Conservation (phyloP, 345 rosid genomes). For the Citropsis articulata region DNA sequence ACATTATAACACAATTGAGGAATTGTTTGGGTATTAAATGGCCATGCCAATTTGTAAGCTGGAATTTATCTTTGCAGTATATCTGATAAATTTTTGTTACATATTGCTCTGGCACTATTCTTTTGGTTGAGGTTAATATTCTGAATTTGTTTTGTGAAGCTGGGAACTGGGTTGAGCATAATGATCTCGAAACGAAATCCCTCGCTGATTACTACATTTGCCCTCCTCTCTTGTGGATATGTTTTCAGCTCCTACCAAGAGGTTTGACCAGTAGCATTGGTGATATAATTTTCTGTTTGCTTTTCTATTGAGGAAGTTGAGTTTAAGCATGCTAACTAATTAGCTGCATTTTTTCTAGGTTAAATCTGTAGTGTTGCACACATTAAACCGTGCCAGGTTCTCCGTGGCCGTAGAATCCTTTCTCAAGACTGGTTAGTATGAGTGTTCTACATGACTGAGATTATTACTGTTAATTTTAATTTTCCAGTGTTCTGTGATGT, state of each 20-base stretch:
- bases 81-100: too few relatives aligned
- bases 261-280: conserved; percentile 38
- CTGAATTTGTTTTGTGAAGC: conserved; percentile 40
- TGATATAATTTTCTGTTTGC: neutral
- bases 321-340: neutral
- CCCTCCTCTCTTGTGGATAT: conserved; percentile 91
- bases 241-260: conserved; percentile 92
- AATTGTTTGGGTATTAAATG: neutral
- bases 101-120: neutral
- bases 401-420: conserved; percentile 92
- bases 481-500: neutral
- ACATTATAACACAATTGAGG: neutral
- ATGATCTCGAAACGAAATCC: conserved; percentile 86
- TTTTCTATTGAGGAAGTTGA: conserved; percentile 3
- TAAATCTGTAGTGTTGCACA: conserved; percentile 86
- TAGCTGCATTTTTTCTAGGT: conserved; percentile 47
- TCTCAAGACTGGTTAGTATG: conserved; percentile 69
- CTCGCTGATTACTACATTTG: conserved; percentile 77
- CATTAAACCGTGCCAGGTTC: conserved; percentile 88
- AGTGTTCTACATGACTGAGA: conserved; percentile 3
- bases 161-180: conserved; percentile 97
- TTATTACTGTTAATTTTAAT: neutral
- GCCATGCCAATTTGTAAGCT: neutral
- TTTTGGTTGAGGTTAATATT: conserved; percentile 9
- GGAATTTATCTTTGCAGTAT: neutral